Base-by-base conservation (phyloP, 108 stramenopile species). In the Nitzschia palea region DNA sequence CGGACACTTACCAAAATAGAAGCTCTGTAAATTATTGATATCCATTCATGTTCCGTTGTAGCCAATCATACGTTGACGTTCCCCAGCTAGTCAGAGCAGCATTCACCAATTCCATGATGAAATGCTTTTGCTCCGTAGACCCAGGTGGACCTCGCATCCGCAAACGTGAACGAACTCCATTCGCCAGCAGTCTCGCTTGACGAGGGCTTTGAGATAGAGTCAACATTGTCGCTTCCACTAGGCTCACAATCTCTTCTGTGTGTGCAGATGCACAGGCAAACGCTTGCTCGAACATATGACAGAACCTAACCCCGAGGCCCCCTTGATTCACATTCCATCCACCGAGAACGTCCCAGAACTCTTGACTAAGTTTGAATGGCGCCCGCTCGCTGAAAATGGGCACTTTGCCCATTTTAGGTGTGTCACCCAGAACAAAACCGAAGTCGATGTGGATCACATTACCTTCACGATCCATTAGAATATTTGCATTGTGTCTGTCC, bases 401-500 rank as follows among this genome's bases (percentile, higher is more conserved):
- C 34, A 95, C 87, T 44, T 89, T 89, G 48, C 88, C 88, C 89
- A 92, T 91, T 55, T 97, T 97, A 10, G 97, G 96, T 10, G 91
- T 86, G 26, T 92, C 89, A 9, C 98, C 98, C 0, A 99, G 81
- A 20, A 99, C 97, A 70, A 89, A 99, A 6, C 98, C 98, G 75
- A 96, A 99, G 73, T 99, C 98, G 58, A 99, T 99, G 81, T 99
- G 98, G 63, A 78, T 70, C 22, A 85, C 68, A 48, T 80, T 69
- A 0, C 82, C 79, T 12, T 70, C 42, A 47, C 91, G 86, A 75
- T 96, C 95, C 65, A 99, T 68, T 59, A 99, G 66, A 40, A 99
- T 96, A 66, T 99, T 99, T 22, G 93, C 97, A 74, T 99, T 99
- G 81, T 99, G 98, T 9, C 98, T 65, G 62, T 99, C 98, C 66